These are phyloP conservation scores for Cardamine occulta DNA, from an alignment of 345 rosid species.

Conservation along the genomic window DNA sequence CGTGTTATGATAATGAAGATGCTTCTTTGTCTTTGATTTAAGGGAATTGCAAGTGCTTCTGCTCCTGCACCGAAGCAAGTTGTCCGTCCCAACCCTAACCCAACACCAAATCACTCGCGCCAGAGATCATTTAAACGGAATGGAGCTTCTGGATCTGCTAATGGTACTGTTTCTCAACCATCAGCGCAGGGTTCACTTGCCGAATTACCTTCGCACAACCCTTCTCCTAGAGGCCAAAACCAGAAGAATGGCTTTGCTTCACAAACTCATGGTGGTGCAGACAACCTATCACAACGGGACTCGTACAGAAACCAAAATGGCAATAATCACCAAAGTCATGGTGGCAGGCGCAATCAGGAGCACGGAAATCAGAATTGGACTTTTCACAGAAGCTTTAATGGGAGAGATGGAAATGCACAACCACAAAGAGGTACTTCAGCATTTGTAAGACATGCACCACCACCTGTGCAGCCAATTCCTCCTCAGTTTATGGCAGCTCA, in stretches of 20 bases:
- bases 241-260: slow-evolving; percentile 61
- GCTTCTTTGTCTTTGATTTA: slow-evolving; percentile 15
- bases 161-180: slow-evolving; percentile 42
- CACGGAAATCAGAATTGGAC: slow-evolving; percentile 69
- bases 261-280: slow-evolving; percentile 56
- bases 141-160: slow-evolving; percentile 32
- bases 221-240: slow-evolving; percentile 40
- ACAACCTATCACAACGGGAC: slow-evolving; percentile 66
- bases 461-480: slow-evolving; percentile 55
- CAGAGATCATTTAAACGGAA: slow-evolving; percentile 46
- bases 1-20: slow-evolving; percentile 1
- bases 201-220: slow-evolving; percentile 33
- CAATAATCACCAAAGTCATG: slow-evolving; percentile 70
- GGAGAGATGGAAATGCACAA: slow-evolving; percentile 69
- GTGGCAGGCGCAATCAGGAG: slow-evolving; percentile 78
- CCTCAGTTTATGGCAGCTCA: slow-evolving; percentile 58
- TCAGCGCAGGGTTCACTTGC: slow-evolving; percentile 25
- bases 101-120: slow-evolving; percentile 32
- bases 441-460: slow-evolving; percentile 63
- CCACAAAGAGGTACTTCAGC: slow-evolving; percentile 61
- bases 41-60: slow-evolving; percentile 41
- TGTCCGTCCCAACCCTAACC: slow-evolving; percentile 24
- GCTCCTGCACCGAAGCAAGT: slow-evolving; percentile 37
- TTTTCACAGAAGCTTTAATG: slow-evolving; percentile 55
- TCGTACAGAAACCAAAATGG: slow-evolving; percentile 70